Conservation (phyloP, 2,329 filamentous ascomycete species). For the Venturia oleaginea region DNA sequence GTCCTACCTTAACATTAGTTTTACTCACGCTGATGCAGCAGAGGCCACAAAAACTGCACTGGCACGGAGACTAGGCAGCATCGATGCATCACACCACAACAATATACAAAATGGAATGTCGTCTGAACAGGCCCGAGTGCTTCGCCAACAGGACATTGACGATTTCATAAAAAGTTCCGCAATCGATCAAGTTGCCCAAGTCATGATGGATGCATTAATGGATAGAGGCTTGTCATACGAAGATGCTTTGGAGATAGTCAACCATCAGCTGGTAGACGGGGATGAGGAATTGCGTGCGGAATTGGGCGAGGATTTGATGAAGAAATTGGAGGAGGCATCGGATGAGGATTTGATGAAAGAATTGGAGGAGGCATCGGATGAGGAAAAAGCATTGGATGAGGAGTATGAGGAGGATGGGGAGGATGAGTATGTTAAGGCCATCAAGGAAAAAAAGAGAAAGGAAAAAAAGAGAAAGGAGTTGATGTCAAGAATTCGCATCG, state of each 20-base stretch:
- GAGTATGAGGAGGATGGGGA: too few species aligned
- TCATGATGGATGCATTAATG: conserved; percentile 1
- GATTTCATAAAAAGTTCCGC: background rate
- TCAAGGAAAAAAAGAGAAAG: background rate
- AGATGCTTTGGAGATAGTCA: background rate
- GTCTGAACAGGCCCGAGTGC: background rate
- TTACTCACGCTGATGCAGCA: background rate
- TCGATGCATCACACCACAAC: background rate
- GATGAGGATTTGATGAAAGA: background rate
- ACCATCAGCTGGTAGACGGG: background rate
- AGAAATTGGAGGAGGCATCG: too few species aligned
- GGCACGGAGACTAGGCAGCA: background rate
- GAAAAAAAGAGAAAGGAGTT: background rate
- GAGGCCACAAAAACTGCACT: background rate
- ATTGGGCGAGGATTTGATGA: too few species aligned
- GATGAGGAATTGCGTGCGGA: background rate
- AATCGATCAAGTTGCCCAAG: background rate
- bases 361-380: background rate
- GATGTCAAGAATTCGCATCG: conserved; percentile 48
- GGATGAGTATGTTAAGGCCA: background rate
- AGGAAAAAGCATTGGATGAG: background rate
- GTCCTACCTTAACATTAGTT: background rate
- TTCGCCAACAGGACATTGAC: background rate
- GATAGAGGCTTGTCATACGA: background rate
- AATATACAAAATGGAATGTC: background rate